Conservation (phyloP, 306 rosid genomes). For the Begonia fuchsioides region DNA sequence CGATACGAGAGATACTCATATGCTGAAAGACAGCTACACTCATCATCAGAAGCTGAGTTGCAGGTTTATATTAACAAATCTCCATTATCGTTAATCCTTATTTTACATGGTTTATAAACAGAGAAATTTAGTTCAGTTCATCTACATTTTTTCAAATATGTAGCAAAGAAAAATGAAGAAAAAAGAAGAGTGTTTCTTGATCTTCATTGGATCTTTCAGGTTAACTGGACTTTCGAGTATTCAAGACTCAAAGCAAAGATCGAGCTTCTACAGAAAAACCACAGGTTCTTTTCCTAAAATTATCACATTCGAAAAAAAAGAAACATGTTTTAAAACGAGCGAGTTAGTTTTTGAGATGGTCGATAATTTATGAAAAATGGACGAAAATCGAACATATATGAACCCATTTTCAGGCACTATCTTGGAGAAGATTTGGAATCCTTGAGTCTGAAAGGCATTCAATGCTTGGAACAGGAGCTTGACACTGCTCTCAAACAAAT, state of each 20-base stretch:
- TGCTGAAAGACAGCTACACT: conserved; percentile 34
- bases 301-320: too few species aligned
- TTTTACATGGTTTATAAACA: conserved; percentile 5
- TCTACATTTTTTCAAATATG: too few species aligned
- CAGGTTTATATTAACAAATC: conserved; percentile 20
- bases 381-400: too few species aligned
- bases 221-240: conserved; percentile 64
- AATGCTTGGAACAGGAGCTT: conserved; percentile 63
- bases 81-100: neutral
- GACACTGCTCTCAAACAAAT: conserved; percentile 55
- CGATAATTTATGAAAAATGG: too few species aligned
- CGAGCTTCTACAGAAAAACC: conserved; percentile 57
- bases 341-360: too few species aligned
- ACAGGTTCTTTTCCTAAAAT: conserved; percentile 16
- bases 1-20: conserved; percentile 70
- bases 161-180: too few species aligned
- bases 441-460: conserved; percentile 51
- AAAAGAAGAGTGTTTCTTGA: too few species aligned
- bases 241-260: conserved; percentile 47
- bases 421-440: conserved; percentile 73
- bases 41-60: conserved; percentile 26
- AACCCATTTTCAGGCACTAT: conserved; percentile 30
- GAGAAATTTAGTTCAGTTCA: too few species aligned
- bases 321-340: too few species aligned
- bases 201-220: conserved; percentile 14